A percentile compares a stretch with the other conserved stretches of the same genome.
Conservation (phyloP, 371 early-diverging fungal genomes). For the Choanephora cucurbitarum region DNA sequence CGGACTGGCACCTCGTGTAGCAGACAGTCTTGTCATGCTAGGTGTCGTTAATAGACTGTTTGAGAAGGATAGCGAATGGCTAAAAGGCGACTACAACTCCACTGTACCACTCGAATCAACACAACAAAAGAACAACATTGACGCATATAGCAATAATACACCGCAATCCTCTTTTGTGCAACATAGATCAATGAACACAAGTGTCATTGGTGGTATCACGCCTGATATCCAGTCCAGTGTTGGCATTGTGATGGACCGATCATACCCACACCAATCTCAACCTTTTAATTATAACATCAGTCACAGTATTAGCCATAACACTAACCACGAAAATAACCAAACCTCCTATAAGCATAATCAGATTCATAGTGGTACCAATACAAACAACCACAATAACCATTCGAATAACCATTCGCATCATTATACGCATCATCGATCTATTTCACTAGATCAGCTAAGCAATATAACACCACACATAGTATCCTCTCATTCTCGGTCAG, state of each 20-base stretch:
- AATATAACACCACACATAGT: constrained; percentile 1
- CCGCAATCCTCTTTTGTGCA: constrained; percentile 32
- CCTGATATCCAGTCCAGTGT: constrained; percentile 33
- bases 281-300: background rate
- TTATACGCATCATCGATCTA: constrained; percentile 11
- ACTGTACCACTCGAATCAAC: background rate
- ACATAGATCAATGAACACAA: constrained; percentile 33
- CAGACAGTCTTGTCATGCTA: constrained; percentile 36
- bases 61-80: background rate
- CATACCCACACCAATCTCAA: background rate
- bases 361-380: too few species aligned
- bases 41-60: constrained; percentile 1
- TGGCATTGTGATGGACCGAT: background rate
- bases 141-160: background rate
- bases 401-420: background rate
- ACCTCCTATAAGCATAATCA: background rate
- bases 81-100: background rate
- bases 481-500: constrained; percentile 9
- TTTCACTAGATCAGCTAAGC: constrained; percentile 9
- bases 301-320: background rate
- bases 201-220: constrained; percentile 34
- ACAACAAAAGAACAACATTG: too few species aligned
- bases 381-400: background rate
- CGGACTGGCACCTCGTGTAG: constrained; percentile 27
- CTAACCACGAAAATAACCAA: background rate